These are phyloP conservation scores for Anthracocystis walkeri DNA, from an alignment of 1,284 basidiomycete genomes.

Conservation along the genomic window DNA sequence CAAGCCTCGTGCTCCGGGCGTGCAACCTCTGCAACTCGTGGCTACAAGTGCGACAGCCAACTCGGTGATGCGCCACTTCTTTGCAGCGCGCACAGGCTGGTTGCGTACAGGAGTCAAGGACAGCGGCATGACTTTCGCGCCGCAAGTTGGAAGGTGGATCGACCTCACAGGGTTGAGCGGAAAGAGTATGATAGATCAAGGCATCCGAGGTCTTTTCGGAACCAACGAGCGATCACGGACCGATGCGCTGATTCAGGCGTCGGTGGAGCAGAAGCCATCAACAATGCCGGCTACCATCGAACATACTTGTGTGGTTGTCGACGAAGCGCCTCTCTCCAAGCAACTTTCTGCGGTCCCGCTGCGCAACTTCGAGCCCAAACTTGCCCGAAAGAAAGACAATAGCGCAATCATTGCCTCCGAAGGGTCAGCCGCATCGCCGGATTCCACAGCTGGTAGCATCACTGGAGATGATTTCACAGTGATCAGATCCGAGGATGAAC, in stretches of 20 bases:
- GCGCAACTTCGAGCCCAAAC: slow-evolving; percentile 46
- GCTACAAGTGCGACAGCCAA: slow-evolving; percentile 66
- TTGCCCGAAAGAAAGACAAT: slow-evolving; percentile 24
- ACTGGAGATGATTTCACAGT: slow-evolving; percentile 16
- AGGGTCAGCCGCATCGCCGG: background rate
- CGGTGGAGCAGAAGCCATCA: slow-evolving; percentile 24
- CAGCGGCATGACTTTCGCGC: slow-evolving; percentile 30
- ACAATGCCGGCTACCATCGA: slow-evolving; percentile 56
- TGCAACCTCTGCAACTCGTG: slow-evolving; percentile 62
- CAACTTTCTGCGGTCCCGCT: slow-evolving; percentile 30
- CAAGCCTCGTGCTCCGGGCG: slow-evolving; percentile 31
- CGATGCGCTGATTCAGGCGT: slow-evolving; percentile 30
- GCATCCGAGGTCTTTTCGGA: slow-evolving; percentile 46
- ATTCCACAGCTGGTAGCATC: background rate
- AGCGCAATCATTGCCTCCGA: background rate
- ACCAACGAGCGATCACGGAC: slow-evolving; percentile 29
- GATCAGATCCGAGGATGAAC: slow-evolving; percentile 28
- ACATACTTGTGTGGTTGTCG: slow-evolving; percentile 65
- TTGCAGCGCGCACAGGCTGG: slow-evolving; percentile 68
- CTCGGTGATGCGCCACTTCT: slow-evolving; percentile 66
- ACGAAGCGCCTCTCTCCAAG: slow-evolving; percentile 44
- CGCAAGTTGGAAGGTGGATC: slow-evolving; percentile 62
- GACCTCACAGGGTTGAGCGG: slow-evolving; percentile 64
- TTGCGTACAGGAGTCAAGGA: slow-evolving; percentile 60
- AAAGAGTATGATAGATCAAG: slow-evolving; percentile 44